Conservation (phyloP, 768 basidiomycete species). For the Thelephora ganbajun region DNA sequence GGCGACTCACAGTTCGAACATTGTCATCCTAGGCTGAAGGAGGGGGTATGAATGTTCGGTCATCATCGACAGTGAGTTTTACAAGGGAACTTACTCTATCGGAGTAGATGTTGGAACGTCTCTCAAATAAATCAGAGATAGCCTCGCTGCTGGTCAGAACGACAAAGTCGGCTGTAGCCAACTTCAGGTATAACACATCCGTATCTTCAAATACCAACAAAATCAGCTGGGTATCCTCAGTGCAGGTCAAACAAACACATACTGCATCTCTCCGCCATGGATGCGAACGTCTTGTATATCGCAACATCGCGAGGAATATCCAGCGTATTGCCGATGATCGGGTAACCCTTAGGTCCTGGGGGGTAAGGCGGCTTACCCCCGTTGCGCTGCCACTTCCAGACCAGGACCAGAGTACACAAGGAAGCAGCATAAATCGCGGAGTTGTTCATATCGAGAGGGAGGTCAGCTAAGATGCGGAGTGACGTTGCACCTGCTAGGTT, state of each 20-base stretch:
- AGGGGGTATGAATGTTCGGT: neutral
- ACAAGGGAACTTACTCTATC: neutral
- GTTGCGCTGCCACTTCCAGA: constrained; percentile 4
- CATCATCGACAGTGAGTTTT: neutral
- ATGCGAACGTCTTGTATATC: constrained; percentile 4
- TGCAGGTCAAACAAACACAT: neutral
- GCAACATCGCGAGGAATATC: constrained; percentile 4
- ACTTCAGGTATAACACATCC: no score
- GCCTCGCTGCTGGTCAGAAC: neutral
- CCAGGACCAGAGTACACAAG: neutral
- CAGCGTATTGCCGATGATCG: constrained; percentile 8
- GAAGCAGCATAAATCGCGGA: no score
- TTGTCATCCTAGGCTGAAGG: neutral
- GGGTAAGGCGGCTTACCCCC: constrained; percentile 4
- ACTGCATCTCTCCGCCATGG: constrained; percentile 7
- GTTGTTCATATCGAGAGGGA: no score
- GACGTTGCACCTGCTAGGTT: no score
- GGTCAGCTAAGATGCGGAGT: no score
- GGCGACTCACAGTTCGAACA: neutral
- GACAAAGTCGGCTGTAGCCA: no score
- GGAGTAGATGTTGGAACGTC: neutral
- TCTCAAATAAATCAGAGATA: neutral
- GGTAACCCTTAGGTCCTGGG: constrained; percentile 7
- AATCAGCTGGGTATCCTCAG: no score
- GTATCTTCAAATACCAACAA: no score